Conservation (phyloP, 1,284 basidiomycete species). For the Apiotrichum akiyoshidainum region DNA sequence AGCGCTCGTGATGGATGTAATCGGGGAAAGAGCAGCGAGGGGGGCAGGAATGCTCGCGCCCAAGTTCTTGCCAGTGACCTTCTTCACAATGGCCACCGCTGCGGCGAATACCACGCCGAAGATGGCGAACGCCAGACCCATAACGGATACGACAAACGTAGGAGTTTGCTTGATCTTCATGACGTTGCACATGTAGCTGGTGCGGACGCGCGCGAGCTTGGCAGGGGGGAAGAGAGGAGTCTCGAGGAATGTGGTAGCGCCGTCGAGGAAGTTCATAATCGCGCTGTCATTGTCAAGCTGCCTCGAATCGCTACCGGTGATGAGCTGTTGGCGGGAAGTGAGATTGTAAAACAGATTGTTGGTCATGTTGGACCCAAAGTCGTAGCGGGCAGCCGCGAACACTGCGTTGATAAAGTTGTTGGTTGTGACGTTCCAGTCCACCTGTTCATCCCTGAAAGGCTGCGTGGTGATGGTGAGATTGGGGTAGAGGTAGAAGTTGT, state of each 20-base stretch:
- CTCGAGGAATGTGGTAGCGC: conserved; percentile 14
- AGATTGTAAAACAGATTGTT: conserved; percentile 19
- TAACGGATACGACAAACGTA: conserved; percentile 15
- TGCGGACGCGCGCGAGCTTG: conserved; percentile 16
- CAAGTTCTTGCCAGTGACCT: conserved; percentile 13
- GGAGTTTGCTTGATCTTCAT: conserved; percentile 19
- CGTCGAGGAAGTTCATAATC: conserved; percentile 10
- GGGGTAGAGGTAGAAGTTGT: conserved; percentile 18
- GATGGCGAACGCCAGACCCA: conserved; percentile 19
- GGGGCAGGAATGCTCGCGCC: not conserved
- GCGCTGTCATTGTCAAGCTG: conserved; percentile 11
- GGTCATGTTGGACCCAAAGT: conserved; percentile 23
- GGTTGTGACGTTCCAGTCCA: conserved; percentile 13
- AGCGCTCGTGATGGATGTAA: not conserved
- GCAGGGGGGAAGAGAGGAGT: conserved; percentile 6
- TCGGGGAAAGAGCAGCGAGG: not conserved
- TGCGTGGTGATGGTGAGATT: conserved; percentile 13
- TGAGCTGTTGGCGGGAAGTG: conserved; percentile 6
- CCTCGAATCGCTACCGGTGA: conserved; percentile 4
- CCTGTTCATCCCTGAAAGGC: not conserved
- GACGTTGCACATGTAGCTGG: conserved; percentile 20
- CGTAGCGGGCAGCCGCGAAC: conserved; percentile 21
- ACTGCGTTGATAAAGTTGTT: conserved; percentile 20
- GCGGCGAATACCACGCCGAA: conserved; percentile 19
- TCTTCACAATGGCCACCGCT: conserved; percentile 11